A percentile compares a stretch with the other conserved stretches of the same genome.
These are phyloP conservation scores for Ustilago xerochloae DNA, from an alignment of 1,284 basidiomycete genomes.

Conservation along the genomic window DNA sequence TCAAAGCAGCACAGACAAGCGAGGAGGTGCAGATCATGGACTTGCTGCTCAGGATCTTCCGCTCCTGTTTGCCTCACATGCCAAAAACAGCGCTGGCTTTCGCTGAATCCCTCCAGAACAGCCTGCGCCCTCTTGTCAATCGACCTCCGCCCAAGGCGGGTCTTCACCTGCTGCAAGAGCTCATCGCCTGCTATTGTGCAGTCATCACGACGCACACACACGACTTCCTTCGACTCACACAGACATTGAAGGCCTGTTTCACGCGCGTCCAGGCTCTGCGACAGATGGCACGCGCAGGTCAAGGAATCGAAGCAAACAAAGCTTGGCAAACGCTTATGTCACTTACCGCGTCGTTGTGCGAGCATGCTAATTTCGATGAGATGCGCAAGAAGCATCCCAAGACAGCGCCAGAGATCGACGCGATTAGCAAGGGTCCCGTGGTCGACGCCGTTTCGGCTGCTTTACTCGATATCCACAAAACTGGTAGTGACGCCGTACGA, in stretches of 20 bases:
- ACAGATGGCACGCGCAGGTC: constrained; percentile 25
- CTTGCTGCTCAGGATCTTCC: constrained; percentile 79
- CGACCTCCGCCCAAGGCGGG: constrained; percentile 72
- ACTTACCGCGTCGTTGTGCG: constrained; percentile 75
- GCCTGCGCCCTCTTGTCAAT: constrained; percentile 82
- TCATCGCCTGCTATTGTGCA: constrained; percentile 88
- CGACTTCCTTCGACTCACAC: constrained; percentile 80
- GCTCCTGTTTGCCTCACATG: constrained; percentile 84
- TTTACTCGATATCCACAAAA: constrained; percentile 78
- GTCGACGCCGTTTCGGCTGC: constrained; percentile 82
- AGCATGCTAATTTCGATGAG: constrained; percentile 87
- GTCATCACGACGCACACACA: constrained; percentile 86
- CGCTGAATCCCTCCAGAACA: constrained; percentile 81
- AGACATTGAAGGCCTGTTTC: constrained; percentile 70
- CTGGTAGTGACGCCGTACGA: constrained; percentile 74
- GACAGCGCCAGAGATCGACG: constrained; percentile 35
- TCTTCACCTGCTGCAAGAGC: constrained; percentile 74
- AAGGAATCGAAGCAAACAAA: constrained; percentile 43
- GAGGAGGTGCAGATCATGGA: constrained; percentile 77
- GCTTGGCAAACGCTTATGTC: constrained; percentile 51
- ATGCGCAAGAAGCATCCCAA: constrained; percentile 72
- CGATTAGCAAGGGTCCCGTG: constrained; percentile 74
- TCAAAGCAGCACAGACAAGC: constrained; percentile 80
- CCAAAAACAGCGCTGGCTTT: constrained; percentile 73
- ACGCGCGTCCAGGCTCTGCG: constrained; percentile 41